Percentiles rank a stretch among this genome's conserved stretches.
Evolutionary conservation across 2,329 filamentous ascomycete species (phyloP).

Genomic region (Scedosporium dehoogii): DNA sequence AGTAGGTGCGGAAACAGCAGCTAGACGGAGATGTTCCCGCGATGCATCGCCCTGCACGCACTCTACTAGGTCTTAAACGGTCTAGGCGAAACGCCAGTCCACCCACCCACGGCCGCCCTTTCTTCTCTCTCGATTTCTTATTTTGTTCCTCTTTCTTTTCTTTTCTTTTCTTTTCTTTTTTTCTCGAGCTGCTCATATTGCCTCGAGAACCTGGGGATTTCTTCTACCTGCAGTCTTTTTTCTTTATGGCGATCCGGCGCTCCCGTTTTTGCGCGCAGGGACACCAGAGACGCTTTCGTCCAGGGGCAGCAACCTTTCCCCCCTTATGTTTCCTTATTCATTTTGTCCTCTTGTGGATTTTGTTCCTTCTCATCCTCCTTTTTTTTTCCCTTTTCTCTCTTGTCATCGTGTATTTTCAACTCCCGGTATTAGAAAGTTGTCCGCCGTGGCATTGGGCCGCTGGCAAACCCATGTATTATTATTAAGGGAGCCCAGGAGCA

Average conservation of each 20-base stretch:
- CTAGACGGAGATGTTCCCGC: neutral
- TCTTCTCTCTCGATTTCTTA: neutral
- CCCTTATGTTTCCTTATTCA: neutral
- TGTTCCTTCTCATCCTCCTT: neutral
- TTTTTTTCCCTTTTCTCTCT: neutral
- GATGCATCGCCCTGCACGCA: no score
- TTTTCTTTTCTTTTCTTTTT: conserved; percentile 1
- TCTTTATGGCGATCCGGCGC: neutral
- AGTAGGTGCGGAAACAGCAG: neutral
- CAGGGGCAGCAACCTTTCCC: neutral
- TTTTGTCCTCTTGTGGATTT: neutral
- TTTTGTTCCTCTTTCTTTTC: neutral
- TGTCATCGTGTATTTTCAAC: neutral
- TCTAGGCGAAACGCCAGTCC: neutral
- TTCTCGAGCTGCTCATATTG: neutral
- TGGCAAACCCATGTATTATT: no score
- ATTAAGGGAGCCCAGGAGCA: no score
- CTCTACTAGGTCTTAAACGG: no score
- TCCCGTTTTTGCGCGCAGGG: neutral
- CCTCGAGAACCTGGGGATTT: neutral
- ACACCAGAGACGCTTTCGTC: neutral
- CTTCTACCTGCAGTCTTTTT: no score
- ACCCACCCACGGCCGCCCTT: neutral
- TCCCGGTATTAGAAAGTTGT: neutral
- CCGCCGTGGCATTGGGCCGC: no score